phyloP scores from a whole-genome alignment of 352 stramenopile species.

The Elongisporangium anandrum region DNA sequence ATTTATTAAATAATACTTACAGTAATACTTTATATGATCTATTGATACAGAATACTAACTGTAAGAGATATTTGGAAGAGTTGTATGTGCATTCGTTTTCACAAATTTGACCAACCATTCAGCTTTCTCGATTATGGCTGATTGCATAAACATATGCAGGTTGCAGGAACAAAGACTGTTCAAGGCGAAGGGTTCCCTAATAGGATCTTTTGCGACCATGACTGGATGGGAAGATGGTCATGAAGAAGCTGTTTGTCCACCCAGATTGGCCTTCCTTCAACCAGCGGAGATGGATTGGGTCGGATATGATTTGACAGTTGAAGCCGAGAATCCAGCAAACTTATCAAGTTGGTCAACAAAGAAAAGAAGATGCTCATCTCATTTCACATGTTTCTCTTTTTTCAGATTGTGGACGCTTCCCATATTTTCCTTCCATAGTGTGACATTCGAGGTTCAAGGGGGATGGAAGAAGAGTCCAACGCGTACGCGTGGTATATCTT shows the following conservation, averaged over 20 bases:
- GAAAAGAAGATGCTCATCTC: neutral
- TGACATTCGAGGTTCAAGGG: neutral
- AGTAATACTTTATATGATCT: neutral
- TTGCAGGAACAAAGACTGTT: neutral
- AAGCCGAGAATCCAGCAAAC: neutral
- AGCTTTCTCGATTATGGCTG: neutral
- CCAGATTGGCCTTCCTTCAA: neutral
- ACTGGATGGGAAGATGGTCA: neutral
- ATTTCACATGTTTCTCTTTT: neutral
- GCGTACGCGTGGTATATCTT: conserved; percentile 3
- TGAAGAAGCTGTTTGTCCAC: neutral
- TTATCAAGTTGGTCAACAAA: neutral
- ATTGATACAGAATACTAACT: neutral
- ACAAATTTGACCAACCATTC: too few relatives aligned
- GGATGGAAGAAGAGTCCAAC: neutral
- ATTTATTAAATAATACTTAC: too few relatives aligned
- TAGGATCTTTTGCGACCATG: neutral
- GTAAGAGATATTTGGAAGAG: neutral
- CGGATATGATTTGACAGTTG: neutral
- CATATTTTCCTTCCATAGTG: neutral
- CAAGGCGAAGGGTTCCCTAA: neutral
- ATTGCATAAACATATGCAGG: neutral
- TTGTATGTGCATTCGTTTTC: neutral
- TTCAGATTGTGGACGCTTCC: neutral
- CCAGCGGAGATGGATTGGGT: neutral